Percentiles rank a stretch among this genome's conserved stretches.
Evolutionary conservation across 2,329 filamentous ascomycete species (phyloP).

Genomic region (Berkeleyomyces rouxiae): DNA sequence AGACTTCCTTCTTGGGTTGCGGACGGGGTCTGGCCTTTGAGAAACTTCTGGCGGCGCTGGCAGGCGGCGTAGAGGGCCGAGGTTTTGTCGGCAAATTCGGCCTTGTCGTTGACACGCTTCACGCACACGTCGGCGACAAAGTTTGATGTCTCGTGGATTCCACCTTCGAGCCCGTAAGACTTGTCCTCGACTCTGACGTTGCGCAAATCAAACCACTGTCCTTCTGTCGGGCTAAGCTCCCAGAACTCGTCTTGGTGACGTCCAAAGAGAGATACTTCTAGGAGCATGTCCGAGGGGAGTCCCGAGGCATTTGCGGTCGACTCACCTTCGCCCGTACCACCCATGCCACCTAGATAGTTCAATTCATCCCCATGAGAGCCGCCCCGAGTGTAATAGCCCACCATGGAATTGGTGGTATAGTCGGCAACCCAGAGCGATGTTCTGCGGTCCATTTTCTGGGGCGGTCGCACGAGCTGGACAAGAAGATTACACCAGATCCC

Average conservation of each 20-base stretch:
- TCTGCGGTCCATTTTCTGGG: constrained; percentile 27
- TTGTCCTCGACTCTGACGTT: not conserved
- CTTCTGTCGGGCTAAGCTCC: not conserved
- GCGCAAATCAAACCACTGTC: constrained; percentile 2
- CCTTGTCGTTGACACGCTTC: not conserved
- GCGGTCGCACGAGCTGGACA: constrained; percentile 47
- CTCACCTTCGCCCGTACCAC: not conserved
- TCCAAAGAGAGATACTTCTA: constrained; percentile 16
- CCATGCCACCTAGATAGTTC: not conserved
- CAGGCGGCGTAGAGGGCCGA: not conserved
- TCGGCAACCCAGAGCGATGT: constrained; percentile 62
- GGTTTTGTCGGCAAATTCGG: not conserved
- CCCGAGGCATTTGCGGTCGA: not conserved
- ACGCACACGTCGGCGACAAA: not conserved
- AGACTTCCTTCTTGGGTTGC: not conserved
- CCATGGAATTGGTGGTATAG: constrained; percentile 51
- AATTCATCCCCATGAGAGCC: constrained; percentile 17
- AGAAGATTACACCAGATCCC: constrained; percentile 50
- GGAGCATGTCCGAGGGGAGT: constrained; percentile 19
- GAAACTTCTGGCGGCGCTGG: not conserved
- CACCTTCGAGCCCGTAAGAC: not conserved
- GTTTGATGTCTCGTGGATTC: not conserved
- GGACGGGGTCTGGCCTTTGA: not conserved
- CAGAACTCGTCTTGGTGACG: not conserved
- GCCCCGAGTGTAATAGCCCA: constrained; percentile 1